Percentiles rank a stretch among this genome's conserved stretches.
These are phyloP conservation scores for Fragaria nilgerrensis DNA, from an alignment of 306 rosid genomes.

Conservation along the genomic window DNA sequence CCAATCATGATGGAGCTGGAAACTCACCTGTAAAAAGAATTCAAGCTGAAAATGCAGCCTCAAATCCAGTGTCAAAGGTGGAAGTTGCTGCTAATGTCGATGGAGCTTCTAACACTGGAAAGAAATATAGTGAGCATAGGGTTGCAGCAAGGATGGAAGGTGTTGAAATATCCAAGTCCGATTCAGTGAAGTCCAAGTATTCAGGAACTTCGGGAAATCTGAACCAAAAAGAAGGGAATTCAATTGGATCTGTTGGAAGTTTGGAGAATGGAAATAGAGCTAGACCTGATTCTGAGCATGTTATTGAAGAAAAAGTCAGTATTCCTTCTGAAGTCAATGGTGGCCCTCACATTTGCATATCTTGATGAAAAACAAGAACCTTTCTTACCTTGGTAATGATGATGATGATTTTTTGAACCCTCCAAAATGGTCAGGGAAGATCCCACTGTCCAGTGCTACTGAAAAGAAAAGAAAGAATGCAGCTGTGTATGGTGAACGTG, in stretches of 20 bases:
- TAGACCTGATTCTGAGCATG: constrained; percentile 19
- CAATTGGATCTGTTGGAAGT: constrained; percentile 34
- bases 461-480: constrained; percentile 31
- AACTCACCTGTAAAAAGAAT: constrained; percentile 17
- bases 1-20: constrained; percentile 28
- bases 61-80: constrained; percentile 21
- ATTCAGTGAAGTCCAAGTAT: constrained; percentile 38
- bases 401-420: constrained; percentile 34
- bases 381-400: constrained; percentile 13
- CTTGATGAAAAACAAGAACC: neutral
- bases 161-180: constrained; percentile 32
- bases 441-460: constrained; percentile 23
- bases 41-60: constrained; percentile 3
- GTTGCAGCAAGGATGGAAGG: constrained; percentile 31
- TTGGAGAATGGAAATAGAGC: constrained; percentile 21
- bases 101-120: constrained; percentile 29
- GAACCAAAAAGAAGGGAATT: constrained; percentile 52
- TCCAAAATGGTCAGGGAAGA: constrained; percentile 34
- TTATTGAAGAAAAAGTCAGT: constrained; percentile 27
- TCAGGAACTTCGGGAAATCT: constrained; percentile 27
- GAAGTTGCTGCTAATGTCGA: constrained; percentile 32
- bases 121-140: constrained; percentile 32
- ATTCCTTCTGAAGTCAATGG: neutral
- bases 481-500: constrained; percentile 18
- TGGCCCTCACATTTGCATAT: neutral